Base-by-base conservation (phyloP, 2,329 filamentous ascomycete species). In the Cladophialophora psammophila region DNA sequence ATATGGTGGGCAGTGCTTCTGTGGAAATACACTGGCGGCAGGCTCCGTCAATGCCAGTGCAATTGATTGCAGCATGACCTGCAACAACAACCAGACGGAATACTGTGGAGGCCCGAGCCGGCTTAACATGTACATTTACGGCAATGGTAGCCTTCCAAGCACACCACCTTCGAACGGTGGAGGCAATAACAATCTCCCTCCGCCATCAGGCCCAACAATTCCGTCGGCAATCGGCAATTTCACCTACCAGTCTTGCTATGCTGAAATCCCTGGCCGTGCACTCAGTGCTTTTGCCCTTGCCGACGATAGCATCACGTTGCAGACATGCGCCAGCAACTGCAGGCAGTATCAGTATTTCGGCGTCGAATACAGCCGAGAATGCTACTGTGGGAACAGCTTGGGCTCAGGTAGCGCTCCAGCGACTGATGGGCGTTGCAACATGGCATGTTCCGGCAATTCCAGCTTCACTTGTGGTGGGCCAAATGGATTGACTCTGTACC, bases 391-490 rank as follows among this genome's bases (percentile, higher is more conserved):
- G 8, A 76, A 78, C 59, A 71, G 61, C 10, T 45, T 74, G 31
- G 52, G 38, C 31, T 54, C 69, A n/a, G 72, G 71, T 12, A 70
- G 67, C 42, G 64, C 52, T 26, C 62, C 66, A 10, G 70, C 66
- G 9, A 60, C 65, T 36, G 67, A 68, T 34, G 62, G 65, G 38
- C 63, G 66, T 6, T 89, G 87, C 75, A 81, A 80, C 48, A 72
- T 72, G 50, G 63, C 75, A n/a, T 81, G 80, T 61, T 71, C 77
- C 15, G 80, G 79, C 2, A 74, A 80, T 52, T 68, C 74, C 5
- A 75, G 75, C 31, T 74, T 79, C 34, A 73, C 78, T 13, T 83
- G 81, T 67, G 81, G 87, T 66, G 85, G 84, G 38, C 83, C 83
- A 31, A 80, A 80, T 52, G 81, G 84, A 26, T 76, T 89, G 64